Percentiles rank a stretch among this genome's conserved stretches.
Conservation (phyloP, 129 eudicot species). For the Chrysanthemum seticuspe region DNA sequence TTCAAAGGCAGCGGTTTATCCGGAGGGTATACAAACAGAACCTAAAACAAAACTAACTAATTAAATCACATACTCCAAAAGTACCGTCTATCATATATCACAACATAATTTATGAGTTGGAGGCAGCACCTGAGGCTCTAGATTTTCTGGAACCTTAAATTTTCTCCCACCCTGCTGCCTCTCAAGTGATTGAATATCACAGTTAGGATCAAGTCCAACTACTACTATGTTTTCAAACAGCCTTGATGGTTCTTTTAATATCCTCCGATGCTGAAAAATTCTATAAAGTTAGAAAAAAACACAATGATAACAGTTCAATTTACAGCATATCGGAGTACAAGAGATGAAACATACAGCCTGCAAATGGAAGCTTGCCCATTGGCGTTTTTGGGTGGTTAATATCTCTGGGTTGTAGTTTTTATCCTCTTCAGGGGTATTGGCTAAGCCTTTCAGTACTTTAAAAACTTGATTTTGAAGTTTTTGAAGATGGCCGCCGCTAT, state of each 20-base stretch:
- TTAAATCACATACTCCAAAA: slow-evolving; percentile 5
- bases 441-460: slow-evolving; percentile 70
- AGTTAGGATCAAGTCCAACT: slow-evolving; percentile 92
- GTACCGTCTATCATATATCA: neutral
- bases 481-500: slow-evolving; percentile 68
- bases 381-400: slow-evolving; percentile 92
- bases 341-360: slow-evolving; percentile 60
- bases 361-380: slow-evolving; percentile 93
- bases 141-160: slow-evolving; percentile 67
- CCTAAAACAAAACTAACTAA: slow-evolving; percentile 44
- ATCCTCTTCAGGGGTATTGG: slow-evolving; percentile 58
- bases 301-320: neutral
- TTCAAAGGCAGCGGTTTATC: slow-evolving; percentile 82
- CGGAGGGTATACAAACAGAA: slow-evolving; percentile 93
- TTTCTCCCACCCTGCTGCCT: slow-evolving; percentile 52
- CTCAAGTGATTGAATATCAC: slow-evolving; percentile 70
- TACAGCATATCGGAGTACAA: neutral
- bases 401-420: slow-evolving; percentile 85
- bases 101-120: neutral
- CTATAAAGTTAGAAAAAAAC: slow-evolving; percentile 7
- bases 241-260: slow-evolving; percentile 81
- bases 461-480: slow-evolving; percentile 78
- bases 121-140: slow-evolving; percentile 85
- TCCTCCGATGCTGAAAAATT: slow-evolving; percentile 72
- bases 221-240: slow-evolving; percentile 95